phyloP scores from a whole-genome alignment of 192 early-diverging fungal genomes.

The Coemansia guatemalensis region DNA sequence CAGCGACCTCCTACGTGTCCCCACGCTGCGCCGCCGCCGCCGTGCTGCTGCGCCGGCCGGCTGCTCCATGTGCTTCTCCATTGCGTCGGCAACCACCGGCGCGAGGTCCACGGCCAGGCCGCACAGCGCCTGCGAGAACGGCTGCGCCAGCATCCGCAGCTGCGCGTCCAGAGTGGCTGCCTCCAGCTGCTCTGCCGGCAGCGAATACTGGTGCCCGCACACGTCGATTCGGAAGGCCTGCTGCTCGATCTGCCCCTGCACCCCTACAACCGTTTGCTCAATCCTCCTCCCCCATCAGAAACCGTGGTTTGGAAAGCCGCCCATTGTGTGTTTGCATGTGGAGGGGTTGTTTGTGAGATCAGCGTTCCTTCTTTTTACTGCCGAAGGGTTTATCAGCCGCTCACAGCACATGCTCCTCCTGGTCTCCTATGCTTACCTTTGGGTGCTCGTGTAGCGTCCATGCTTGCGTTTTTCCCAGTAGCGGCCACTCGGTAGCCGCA shows the following conservation, averaged over 20 bases:
- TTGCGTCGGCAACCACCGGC: slow-evolving; percentile 11
- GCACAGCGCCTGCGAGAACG: slow-evolving; percentile 10
- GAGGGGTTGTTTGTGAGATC: background rate
- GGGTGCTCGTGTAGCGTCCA: too few species aligned
- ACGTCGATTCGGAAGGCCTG: slow-evolving; percentile 50
- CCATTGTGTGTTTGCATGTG: background rate
- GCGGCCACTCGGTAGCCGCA: too few species aligned
- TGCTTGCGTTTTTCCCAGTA: too few species aligned
- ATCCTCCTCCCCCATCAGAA: background rate
- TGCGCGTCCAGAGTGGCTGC: slow-evolving; percentile 16
- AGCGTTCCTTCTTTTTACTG: too few species aligned
- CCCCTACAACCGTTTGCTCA: slow-evolving; percentile 1
- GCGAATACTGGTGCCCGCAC: slow-evolving; percentile 43
- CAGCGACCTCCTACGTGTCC: background rate
- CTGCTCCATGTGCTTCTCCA: slow-evolving; percentile 16
- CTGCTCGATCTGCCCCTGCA: slow-evolving; percentile 11
- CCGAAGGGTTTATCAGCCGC: too few species aligned
- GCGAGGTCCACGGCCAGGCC: slow-evolving; percentile 15
- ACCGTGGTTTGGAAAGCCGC: background rate
- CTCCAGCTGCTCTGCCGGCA: slow-evolving; percentile 27
- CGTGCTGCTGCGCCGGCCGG: background rate
- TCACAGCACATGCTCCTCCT: too few species aligned
- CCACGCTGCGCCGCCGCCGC: slow-evolving; percentile 2
- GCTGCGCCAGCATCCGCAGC: slow-evolving; percentile 18
- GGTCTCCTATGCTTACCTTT: too few species aligned